These are phyloP conservation scores for Diplogelasinospora grovesii DNA, from an alignment of 495 filamentous ascomycete species.

Conservation along the genomic window DNA sequence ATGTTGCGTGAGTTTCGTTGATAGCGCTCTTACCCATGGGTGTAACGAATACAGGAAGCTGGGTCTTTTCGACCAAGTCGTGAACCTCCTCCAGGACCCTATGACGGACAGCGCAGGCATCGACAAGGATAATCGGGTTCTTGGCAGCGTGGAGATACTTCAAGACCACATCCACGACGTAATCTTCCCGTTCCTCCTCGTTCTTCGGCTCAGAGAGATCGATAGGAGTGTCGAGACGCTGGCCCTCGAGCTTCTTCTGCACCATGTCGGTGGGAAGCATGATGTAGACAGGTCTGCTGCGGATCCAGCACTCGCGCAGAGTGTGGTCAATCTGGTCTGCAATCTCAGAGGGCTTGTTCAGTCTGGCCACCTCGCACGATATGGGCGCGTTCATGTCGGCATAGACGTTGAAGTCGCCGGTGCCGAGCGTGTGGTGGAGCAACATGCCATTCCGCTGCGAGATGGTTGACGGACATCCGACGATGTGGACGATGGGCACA, in stretches of 20 bases:
- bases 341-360: conserved; percentile 63
- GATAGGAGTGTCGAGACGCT: conserved; percentile 57
- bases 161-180: conserved; percentile 73
- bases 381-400: conserved; percentile 67
- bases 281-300: conserved; percentile 74
- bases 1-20: conserved; percentile 67
- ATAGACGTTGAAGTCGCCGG: conserved; percentile 86
- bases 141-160: conserved; percentile 71
- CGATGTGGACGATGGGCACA: conserved; percentile 75
- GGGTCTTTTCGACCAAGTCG: conserved; percentile 67
- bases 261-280: conserved; percentile 83
- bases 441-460: conserved; percentile 57
- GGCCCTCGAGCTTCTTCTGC: conserved; percentile 68
- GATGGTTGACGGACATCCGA: conserved; percentile 59
- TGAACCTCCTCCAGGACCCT: conserved; percentile 67
- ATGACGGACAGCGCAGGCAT: conserved; percentile 87
- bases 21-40: conserved; percentile 92
- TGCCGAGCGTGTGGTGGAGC: conserved; percentile 91
- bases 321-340: conserved; percentile 72
- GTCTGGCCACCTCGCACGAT: conserved; percentile 59
- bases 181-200: conserved; percentile 68
- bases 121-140: conserved; percentile 75
- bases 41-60: conserved; percentile 76
- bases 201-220: conserved; percentile 60
- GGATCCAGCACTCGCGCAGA: conserved; percentile 70